A percentile compares a stretch with the other conserved stretches of the same genome.
Evolutionary conservation across 345 rosid species (phyloP).

Genomic region (Heritiera fomes): DNA sequence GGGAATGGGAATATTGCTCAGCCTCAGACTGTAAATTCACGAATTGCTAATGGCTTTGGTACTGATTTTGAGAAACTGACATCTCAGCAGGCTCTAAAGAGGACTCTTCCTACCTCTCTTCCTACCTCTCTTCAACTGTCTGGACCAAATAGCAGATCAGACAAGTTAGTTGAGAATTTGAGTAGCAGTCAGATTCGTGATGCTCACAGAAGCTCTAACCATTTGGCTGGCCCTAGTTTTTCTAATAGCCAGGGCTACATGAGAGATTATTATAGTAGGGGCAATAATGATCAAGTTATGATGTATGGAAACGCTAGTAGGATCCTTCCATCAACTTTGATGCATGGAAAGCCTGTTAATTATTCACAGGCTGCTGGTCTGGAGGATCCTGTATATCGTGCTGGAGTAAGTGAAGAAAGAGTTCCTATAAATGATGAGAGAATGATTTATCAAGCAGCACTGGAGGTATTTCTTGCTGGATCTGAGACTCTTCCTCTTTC

Average conservation of each 20-base stretch:
- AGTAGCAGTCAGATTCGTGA: slow-evolving; percentile 43
- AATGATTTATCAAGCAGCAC: slow-evolving; percentile 84
- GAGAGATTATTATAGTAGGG: slow-evolving; percentile 42
- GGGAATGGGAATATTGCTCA: slow-evolving; percentile 45
- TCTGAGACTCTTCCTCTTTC: background rate
- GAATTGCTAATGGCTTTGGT: slow-evolving; percentile 48
- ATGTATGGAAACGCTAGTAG: slow-evolving; percentile 55
- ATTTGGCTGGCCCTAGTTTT: slow-evolving; percentile 40
- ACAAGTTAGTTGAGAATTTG: slow-evolving; percentile 33
- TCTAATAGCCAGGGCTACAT: slow-evolving; percentile 38
- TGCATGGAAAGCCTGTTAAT: slow-evolving; percentile 45
- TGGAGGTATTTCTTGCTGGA: slow-evolving; percentile 53
- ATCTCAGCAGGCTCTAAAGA: slow-evolving; percentile 59
- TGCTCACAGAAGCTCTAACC: slow-evolving; percentile 34
- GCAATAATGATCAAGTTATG: slow-evolving; percentile 38
- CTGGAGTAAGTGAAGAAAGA: slow-evolving; percentile 58
- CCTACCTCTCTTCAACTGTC: slow-evolving; percentile 46
- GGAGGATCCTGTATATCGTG: slow-evolving; percentile 46
- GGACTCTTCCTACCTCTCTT: slow-evolving; percentile 55
- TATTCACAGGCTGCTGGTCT: slow-evolving; percentile 47
- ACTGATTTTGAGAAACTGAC: slow-evolving; percentile 54
- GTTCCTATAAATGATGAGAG: slow-evolving; percentile 61
- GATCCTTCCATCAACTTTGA: slow-evolving; percentile 62
- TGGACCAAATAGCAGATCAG: slow-evolving; percentile 32
- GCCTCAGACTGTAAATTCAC: slow-evolving; percentile 42